Evolutionary conservation across 1,284 basidiomycete genomes (phyloP), one percentile per base, ranked within the genome.

Genomic region (Boletellus deceptivus): DNA sequence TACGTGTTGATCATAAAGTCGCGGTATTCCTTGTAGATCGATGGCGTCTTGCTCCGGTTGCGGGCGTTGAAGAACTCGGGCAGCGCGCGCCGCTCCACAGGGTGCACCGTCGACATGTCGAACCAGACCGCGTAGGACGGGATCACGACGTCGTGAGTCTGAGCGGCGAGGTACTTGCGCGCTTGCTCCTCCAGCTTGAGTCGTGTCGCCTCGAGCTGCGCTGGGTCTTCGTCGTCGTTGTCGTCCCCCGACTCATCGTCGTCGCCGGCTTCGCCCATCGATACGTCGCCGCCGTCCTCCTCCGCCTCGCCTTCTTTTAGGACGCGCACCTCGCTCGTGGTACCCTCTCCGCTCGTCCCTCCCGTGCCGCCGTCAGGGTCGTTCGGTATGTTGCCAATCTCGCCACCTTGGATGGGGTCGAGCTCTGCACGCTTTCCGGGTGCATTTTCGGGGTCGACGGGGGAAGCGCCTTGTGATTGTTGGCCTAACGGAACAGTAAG

Each of bases 1-100:
- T 98, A 99, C 3, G 96, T 96, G 75, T 99, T 98, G 71, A 99
- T 85, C 93, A 99, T 99, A 64, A 99, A 99, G 77, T 99, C 96
- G 56, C 96, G 86, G 69, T 99, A 99, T 70, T 98, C 96, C 72
- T 98, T 99, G 80, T 99, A 99, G 59, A 98, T 93, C 27, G 90
- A 82, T 0, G 96, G 96, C 0, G 95, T 98, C 75, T 99, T 99
- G 58, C 88, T 91, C 59, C 96, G 75, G 70, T 97, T 96, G 56
- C 93, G 81, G 52, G 91, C 92, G 70, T 95, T 96, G 82, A 99
- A 99, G 79, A 98, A 99, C 72, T 99, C 96, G 37, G 96, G 97
- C 24, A 99, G 76, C 3, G 93, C 91, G 61, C 92, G 86, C 55
- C 87, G 83, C 71, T 99, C 96, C 58, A 99, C 89, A 11, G 91